Base-by-base conservation (phyloP, 2,329 filamentous ascomycete species). In the Penicillium sp. region DNA sequence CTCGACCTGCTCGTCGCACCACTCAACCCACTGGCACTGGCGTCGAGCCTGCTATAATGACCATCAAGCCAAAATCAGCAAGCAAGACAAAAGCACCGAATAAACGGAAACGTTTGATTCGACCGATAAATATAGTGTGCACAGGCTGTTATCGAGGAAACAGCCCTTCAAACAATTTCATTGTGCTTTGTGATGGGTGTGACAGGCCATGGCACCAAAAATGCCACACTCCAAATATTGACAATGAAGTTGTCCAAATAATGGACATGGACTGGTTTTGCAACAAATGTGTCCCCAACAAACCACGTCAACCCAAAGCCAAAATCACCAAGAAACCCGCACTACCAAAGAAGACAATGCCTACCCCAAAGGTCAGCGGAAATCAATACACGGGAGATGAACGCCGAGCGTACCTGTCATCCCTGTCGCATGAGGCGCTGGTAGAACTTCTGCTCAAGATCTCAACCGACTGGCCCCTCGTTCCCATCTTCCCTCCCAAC, bases 101-200 rank as follows among this genome's bases (percentile, higher is more conserved):
- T 57, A 87, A 87, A 73, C 82, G 85, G 58, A 85, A 82, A 21
- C 80, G 81, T 66, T 77, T 67, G 58, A 67, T 73, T 59, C 77
- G 73, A 60, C 83, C 75, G 47, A 63, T 70, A 11, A 74, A 71
- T 53, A 73, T 75, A 71, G 72, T 89, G 31, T 94, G 90, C 76
- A 87, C 86, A 63, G 81, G 84, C 59, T 95, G 91, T 73, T 82
- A 86, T 49, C 81, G 90, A 60, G 86, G 88, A 9, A 83, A 88
- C 60, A 90, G 88, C 65, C 87, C 88, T 3, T 71, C 79, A n/a
- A 85, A 78, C 62, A 94, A 94, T 74, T 84, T 87, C 74, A 92
- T 95, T 68, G 90, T 94, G 2, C 91, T 92, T 71, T 95, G 91
- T 75, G 89, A 93, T 72, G 86, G 86, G 14, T 95, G 91, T 76